phyloP scores from a whole-genome alignment of 2,329 filamentous ascomycete species.

The Xylaria sp. region DNA sequence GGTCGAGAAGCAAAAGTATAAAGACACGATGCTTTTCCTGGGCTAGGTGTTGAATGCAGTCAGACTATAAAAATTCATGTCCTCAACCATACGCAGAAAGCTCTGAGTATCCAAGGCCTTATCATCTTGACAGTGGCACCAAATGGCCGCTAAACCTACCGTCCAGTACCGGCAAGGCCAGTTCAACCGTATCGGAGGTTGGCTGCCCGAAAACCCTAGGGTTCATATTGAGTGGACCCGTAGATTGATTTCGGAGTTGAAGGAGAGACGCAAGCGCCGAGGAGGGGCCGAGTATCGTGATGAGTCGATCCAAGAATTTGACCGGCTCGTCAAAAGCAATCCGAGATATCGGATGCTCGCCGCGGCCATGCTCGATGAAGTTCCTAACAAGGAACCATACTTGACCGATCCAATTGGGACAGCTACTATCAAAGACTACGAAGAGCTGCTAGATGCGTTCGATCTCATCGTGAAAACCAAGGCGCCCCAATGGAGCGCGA shows the following conservation, averaged over 20 bases:
- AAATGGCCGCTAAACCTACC: slow-evolving; percentile 11
- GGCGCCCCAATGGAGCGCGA: slow-evolving; percentile 5
- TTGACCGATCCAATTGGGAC: slow-evolving; percentile 20
- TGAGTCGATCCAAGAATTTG: slow-evolving; percentile 20
- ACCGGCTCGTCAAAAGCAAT: slow-evolving; percentile 17
- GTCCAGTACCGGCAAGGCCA: slow-evolving; percentile 19
- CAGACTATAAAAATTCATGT: too few relatives aligned
- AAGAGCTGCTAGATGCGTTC: slow-evolving; percentile 8
- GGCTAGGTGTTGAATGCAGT: too few relatives aligned
- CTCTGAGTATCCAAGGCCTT: not conserved
- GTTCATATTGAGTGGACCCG: slow-evolving; percentile 9
- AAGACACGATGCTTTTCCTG: not conserved
- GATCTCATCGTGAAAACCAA: slow-evolving; percentile 10
- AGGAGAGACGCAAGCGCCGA: not conserved
- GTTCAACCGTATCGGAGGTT: slow-evolving; percentile 18
- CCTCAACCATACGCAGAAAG: not conserved
- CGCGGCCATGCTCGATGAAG: slow-evolving; percentile 23
- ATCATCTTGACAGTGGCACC: not conserved
- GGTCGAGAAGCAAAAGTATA: slow-evolving; percentile 2
- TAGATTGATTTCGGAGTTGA: slow-evolving; percentile 2
- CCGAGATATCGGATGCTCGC: slow-evolving; percentile 23
- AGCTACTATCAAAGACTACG: slow-evolving; percentile 17
- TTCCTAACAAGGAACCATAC: slow-evolving; percentile 26
- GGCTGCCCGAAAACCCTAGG: slow-evolving; percentile 19
- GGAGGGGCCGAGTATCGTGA: not conserved